Conservation (phyloP, 179 eudicot genomes). For the Nepenthes alata region DNA sequence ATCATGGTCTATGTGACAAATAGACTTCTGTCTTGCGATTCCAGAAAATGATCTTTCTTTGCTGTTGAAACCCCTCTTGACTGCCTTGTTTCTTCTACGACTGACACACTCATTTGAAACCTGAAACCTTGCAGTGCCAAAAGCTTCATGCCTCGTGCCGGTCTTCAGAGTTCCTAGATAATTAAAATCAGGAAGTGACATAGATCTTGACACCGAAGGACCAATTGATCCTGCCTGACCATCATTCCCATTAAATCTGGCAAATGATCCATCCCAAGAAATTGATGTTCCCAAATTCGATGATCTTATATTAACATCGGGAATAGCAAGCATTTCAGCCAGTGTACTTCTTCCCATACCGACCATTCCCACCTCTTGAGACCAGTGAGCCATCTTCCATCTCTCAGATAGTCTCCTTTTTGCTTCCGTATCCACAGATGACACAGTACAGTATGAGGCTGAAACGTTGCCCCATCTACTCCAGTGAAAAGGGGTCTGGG, state of each 20-base stretch:
- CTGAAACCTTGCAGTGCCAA: constrained; percentile 26
- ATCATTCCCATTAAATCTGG: constrained; percentile 13
- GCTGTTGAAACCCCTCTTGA: constrained; percentile 21
- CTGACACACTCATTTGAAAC: constrained; percentile 23
- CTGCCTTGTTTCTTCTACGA: constrained; percentile 22
- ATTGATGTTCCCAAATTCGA: constrained; percentile 14
- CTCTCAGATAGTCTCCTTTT: constrained; percentile 74
- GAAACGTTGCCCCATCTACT: constrained; percentile 22
- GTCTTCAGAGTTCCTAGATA: constrained; percentile 30
- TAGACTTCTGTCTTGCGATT: constrained; percentile 16
- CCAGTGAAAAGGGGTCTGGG: constrained; percentile 27
- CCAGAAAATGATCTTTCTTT: constrained; percentile 23
- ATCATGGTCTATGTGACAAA: constrained; percentile 10
- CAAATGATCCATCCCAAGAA: constrained; percentile 20
- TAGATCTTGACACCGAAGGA: constrained; percentile 49
- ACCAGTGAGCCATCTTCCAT: constrained; percentile 62
- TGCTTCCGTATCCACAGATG: constrained; percentile 61
- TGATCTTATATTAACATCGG: constrained; percentile 33
- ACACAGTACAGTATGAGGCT: constrained; percentile 27
- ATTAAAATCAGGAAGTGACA: constrained; percentile 35
- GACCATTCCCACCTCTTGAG: constrained; percentile 29
- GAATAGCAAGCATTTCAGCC: constrained; percentile 77
- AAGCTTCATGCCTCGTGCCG: constrained; percentile 21
- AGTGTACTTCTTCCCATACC: constrained; percentile 48
- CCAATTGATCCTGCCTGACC: constrained; percentile 15